Percentiles rank a stretch among this genome's conserved stretches.
These are phyloP conservation scores for Medicago arabica DNA, from an alignment of 306 rosid genomes.

Conservation along the genomic window DNA sequence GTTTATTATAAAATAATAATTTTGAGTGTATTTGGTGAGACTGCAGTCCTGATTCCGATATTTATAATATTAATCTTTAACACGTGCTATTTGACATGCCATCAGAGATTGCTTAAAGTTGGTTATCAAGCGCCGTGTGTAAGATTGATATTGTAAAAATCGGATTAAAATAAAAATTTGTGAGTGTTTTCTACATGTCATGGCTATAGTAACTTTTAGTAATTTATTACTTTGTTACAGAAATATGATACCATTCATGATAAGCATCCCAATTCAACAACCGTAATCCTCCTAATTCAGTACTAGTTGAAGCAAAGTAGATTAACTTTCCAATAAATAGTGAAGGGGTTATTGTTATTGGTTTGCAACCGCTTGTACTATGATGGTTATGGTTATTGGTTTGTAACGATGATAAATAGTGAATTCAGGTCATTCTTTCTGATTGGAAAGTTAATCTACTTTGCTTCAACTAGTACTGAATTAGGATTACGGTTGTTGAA, in stretches of 20 bases:
- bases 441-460: conserved; percentile 18
- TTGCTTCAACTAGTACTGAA: conserved; percentile 12
- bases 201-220: too few species aligned
- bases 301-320: conserved; percentile 16
- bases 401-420: conserved; percentile 36
- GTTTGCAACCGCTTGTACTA: too few species aligned
- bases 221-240: too few species aligned
- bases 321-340: conserved; percentile 14
- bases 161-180: conserved; percentile 8
- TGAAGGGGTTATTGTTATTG: too few species aligned
- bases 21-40: conserved; percentile 32
- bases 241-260: too few species aligned
- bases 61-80: conserved; percentile 22
- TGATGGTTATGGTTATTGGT: conserved; percentile 27
- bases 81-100: conserved; percentile 26
- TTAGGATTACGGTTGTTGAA: conserved; percentile 27
- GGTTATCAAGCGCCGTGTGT: conserved; percentile 10
- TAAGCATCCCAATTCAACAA: conserved; percentile 23
- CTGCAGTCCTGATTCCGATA: conserved; percentile 1
- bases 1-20: too few species aligned
- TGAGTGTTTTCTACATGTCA: conserved; percentile 25
- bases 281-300: conserved; percentile 17
- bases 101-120: conserved; percentile 27
- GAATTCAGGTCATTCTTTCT: conserved; percentile 7
- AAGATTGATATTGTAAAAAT: conserved; percentile 14